A percentile compares a stretch with the other conserved stretches of the same genome.
These are phyloP conservation scores for Hanseniaspora meyeri DNA, from an alignment of 805 yeast genomes.

Conservation along the genomic window DNA sequence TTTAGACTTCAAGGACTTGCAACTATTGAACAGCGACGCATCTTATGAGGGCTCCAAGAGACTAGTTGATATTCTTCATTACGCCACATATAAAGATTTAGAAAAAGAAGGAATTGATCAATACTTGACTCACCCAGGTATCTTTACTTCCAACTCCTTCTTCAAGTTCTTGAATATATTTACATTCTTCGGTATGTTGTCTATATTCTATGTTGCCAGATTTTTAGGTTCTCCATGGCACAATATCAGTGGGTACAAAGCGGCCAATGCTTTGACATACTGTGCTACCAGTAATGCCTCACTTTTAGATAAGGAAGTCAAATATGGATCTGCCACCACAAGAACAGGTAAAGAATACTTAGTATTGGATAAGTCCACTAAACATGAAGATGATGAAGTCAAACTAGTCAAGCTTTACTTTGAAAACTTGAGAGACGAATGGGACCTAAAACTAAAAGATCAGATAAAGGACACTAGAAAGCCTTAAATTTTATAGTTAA, in stretches of 20 bases:
- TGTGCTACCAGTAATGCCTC: slow-evolving; percentile 46
- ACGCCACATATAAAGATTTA: slow-evolving; percentile 49
- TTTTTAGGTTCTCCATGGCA: slow-evolving; percentile 78
- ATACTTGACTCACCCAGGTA: slow-evolving; percentile 86
- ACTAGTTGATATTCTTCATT: slow-evolving; percentile 69
- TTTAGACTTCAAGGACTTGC: slow-evolving; percentile 63
- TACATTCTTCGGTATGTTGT: slow-evolving; percentile 75
- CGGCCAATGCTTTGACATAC: slow-evolving; percentile 76
- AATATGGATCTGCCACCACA: slow-evolving; percentile 63
- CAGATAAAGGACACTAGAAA: slow-evolving; percentile 50
- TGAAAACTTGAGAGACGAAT: slow-evolving; percentile 42
- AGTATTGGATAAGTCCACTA: slow-evolving; percentile 40
- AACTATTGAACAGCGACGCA: slow-evolving; percentile 46
- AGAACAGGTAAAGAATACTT: slow-evolving; percentile 55
- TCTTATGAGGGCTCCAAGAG: slow-evolving; percentile 91
- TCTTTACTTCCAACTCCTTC: slow-evolving; percentile 73
- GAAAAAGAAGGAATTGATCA: slow-evolving; percentile 46
- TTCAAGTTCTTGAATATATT: slow-evolving; percentile 61
- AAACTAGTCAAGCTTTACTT: slow-evolving; percentile 33
- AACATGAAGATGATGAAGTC: slow-evolving; percentile 59
- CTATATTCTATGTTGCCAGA: slow-evolving; percentile 73
- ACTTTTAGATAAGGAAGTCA: slow-evolving; percentile 32
- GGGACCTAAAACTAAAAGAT: slow-evolving; percentile 64
- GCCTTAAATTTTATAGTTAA: background rate
- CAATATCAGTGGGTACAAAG: slow-evolving; percentile 74